A percentile compares a stretch with the other conserved stretches of the same genome.
Evolutionary conservation across 805 yeast genomes (phyloP).

Genomic region (Yarrowia sp.): DNA sequence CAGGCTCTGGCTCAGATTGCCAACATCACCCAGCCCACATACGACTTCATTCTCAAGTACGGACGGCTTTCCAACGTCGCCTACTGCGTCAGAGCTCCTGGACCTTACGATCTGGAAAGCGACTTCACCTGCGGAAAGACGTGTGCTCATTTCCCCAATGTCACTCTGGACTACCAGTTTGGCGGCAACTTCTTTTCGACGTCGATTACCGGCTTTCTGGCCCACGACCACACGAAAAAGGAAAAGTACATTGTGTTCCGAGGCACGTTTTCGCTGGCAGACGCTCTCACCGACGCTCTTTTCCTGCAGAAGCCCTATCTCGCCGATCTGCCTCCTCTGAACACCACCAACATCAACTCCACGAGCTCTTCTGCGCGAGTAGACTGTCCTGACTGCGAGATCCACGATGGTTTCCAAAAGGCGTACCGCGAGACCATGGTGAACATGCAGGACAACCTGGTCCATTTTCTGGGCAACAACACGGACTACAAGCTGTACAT

Average conservation of each 20-base stretch:
- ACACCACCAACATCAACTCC: neutral
- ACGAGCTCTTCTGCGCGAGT: neutral
- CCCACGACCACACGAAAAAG: neutral
- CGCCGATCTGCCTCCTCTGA: neutral
- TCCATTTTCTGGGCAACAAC: slow-evolving; percentile 28
- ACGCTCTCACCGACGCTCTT: neutral
- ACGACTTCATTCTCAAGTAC: slow-evolving; percentile 7
- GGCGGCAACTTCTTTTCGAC: slow-evolving; percentile 4
- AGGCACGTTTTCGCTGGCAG: neutral
- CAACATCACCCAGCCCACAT: neutral
- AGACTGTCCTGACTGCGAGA: neutral
- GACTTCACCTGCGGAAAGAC: neutral
- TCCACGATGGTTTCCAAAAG: slow-evolving; percentile 10
- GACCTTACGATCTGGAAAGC: neutral
- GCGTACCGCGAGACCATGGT: slow-evolving; percentile 1
- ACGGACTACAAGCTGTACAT: slow-evolving; percentile 52
- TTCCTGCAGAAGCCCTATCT: neutral
- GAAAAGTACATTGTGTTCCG: slow-evolving; percentile 8
- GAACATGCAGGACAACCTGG: neutral
- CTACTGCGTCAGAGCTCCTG: neutral
- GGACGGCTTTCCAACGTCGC: slow-evolving; percentile 6
- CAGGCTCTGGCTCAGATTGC: neutral
- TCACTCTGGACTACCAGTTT: neutral
- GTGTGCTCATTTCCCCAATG: neutral
- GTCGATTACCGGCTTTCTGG: neutral